Base-by-base conservation (phyloP, 306 rosid genomes). In the Carpinus fangiana region DNA sequence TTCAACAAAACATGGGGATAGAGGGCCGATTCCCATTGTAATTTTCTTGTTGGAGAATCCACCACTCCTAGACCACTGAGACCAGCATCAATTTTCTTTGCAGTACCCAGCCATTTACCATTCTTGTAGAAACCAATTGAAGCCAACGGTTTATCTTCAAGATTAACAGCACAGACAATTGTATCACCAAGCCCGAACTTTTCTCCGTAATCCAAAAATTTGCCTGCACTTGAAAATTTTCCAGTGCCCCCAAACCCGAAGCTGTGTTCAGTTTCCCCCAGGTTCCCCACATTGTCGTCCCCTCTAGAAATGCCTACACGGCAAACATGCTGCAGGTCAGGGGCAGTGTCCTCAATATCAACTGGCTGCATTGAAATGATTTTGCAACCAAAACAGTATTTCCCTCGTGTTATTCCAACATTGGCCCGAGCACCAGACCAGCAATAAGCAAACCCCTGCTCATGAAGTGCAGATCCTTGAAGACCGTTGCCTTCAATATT, bases 1-100 rank as follows among this genome's bases (percentile, higher is more conserved):
- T 90, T 90, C 71, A 88, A 73, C 83, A 90, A 59, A 61, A 88
- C 80, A 74, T 88, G 92, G 2, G 94, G 94, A 75, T 86, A 88
- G 16, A 86, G 76, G 53, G 87, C 87, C 2, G 81, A 79, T 74
- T 70, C 77, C 87, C 90, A 76, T 23, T 26, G 76, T 16, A 66
- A 72, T 74, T 36, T 83, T 45, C 70, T 56, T 23, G 8, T 14
- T 45, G 80, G 64, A 73, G 81, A 77, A 75, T 78, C 79, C 41
- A 9, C 78, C 70, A 31, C 88, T 73, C 78, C 82, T 47, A 90
- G 81, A 55, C 89, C 90, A 51, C 60, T 66, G n/a, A 78, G 60
- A 38, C 78, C 77, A 14, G 84, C 85, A 78, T 88, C 82, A 79
- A 88, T 83, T 56, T 55, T 74, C 71, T 46, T 17, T 2, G 90